Evolutionary conservation across 2,329 filamentous ascomycete genomes (phyloP), one percentile per base, ranked within the genome.

Genomic region (Onygenales sp.): DNA sequence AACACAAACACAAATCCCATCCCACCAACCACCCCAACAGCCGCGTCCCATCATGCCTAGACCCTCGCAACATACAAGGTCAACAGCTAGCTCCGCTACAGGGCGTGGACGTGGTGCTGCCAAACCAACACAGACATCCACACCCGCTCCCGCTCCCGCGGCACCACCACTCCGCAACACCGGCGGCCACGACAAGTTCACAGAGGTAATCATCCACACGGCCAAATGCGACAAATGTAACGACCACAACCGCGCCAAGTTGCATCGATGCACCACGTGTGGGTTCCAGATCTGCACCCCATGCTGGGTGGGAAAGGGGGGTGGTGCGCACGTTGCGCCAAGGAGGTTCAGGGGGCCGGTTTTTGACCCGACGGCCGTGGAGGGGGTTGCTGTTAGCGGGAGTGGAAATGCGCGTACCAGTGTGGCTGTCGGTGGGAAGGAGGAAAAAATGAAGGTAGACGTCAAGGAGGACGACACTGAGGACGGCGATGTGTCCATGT

Each of bases 161-260:
- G 21, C 21, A 27, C 21, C 21, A 27, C 21, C 21, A 3, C 3
- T 27, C 21, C 21, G 21, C 21, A 27, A 27, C 21, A 27, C 21
- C 21, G 21, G 21, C 21, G 21, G 21, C 21, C 21, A 64, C 52
- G 59, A 54, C 7, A 55, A 52, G 7, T 71, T 70, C 57, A 57
- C 57, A n/a, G 50, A 58, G 7, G 55, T 71, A 11, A 48, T 51
- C 5, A 65, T 66, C 7, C 64, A 66, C 52, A 71, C 68, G 0
- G 68, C 66, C 0, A 70, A 69, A 54, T 72, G 70, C 50, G 70
- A 72, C 50, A 39, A 64, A 2, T 72, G 70, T 58, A 63, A 66
- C 39, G 47, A 50, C 1, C 63, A 68, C 43, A 72, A 71, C 50
- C 59, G 45, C n/a, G 45, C 54, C 1, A 66, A 61, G 2, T 63